These are phyloP conservation scores for Pyrrhoderma lamaoense DNA, from an alignment of 1,284 basidiomycete genomes.

Conservation along the genomic window DNA sequence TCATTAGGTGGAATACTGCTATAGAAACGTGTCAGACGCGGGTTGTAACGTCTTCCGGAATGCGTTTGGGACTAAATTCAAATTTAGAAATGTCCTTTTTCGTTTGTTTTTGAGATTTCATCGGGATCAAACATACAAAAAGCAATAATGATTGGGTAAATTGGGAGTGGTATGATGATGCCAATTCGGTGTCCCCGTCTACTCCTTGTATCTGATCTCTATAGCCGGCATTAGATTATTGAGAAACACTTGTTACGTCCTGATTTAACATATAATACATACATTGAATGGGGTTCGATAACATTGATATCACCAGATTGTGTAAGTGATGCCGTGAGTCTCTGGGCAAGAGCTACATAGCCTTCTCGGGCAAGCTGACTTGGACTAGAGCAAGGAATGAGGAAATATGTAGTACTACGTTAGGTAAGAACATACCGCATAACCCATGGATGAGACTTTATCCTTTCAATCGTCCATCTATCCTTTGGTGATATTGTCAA, in stretches of 20 bases:
- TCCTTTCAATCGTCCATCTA: slow-evolving; percentile 66
- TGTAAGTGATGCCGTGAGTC: slow-evolving; percentile 60
- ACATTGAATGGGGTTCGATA: slow-evolving; percentile 34
- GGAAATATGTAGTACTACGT: background rate
- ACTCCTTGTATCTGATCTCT: slow-evolving; percentile 28
- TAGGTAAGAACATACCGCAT: slow-evolving; percentile 48
- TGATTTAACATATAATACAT: background rate
- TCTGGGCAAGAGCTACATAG: slow-evolving; percentile 49
- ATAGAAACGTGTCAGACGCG: slow-evolving; percentile 73
- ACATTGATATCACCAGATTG: slow-evolving; percentile 66
- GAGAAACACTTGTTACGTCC: no score
- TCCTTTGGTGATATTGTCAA: slow-evolving; percentile 66
- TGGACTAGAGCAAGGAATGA: slow-evolving; percentile 36
- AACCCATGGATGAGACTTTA: slow-evolving; percentile 76
- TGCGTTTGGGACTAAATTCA: slow-evolving; percentile 64
- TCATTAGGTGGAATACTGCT: slow-evolving; percentile 45
- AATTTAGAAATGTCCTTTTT: background rate
- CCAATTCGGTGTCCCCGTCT: slow-evolving; percentile 55
- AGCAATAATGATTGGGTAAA: slow-evolving; percentile 57
- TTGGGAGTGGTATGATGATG: slow-evolving; percentile 38
- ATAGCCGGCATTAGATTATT: background rate
- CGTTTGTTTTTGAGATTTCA: background rate
- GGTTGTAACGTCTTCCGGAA: slow-evolving; percentile 55
- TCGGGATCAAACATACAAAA: slow-evolving; percentile 34
- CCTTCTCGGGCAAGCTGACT: slow-evolving; percentile 63